Conservation (phyloP, 257 asterid genomes). For the Avicennia marina region DNA sequence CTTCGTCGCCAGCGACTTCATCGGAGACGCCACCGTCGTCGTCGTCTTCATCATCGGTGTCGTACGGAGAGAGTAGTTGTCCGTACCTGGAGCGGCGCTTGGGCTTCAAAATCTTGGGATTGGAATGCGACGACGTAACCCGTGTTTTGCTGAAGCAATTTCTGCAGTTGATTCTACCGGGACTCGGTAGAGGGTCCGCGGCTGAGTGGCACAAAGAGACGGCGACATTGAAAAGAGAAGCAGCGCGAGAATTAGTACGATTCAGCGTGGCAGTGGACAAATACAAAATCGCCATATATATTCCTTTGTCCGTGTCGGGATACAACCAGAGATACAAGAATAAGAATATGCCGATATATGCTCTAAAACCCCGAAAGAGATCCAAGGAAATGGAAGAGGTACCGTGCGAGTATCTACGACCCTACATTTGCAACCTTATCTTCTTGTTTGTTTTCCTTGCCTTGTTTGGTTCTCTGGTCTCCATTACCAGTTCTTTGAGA, state of each 20-base stretch:
- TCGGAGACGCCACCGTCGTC: conserved; percentile 20
- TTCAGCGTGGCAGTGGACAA: conserved; percentile 21
- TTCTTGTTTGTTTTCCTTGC: not conserved
- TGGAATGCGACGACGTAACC: conserved; percentile 71
- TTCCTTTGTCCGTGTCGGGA: too few species aligned
- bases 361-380: conserved; percentile 36
- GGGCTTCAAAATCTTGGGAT: conserved; percentile 62
- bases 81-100: conserved; percentile 74
- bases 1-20: conserved; percentile 23
- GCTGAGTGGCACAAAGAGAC: too few species aligned
- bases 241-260: conserved; percentile 29
- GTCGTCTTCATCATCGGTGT: conserved; percentile 27
- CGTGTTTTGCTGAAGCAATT: conserved; percentile 16
- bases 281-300: conserved; percentile 25
- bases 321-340: not conserved
- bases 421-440: conserved; percentile 31
- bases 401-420: conserved; percentile 5
- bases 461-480: conserved; percentile 3
- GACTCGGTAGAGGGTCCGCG: not conserved
- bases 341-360: conserved; percentile 26
- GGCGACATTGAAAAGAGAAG: conserved; percentile 22
- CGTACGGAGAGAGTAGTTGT: conserved; percentile 55
- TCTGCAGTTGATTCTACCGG: conserved; percentile 7
- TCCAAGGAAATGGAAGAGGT: conserved; percentile 5
- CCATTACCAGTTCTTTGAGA: not conserved